Conservation (phyloP, 768 basidiomycete genomes). For the Gelatoporia subvermispora region DNA sequence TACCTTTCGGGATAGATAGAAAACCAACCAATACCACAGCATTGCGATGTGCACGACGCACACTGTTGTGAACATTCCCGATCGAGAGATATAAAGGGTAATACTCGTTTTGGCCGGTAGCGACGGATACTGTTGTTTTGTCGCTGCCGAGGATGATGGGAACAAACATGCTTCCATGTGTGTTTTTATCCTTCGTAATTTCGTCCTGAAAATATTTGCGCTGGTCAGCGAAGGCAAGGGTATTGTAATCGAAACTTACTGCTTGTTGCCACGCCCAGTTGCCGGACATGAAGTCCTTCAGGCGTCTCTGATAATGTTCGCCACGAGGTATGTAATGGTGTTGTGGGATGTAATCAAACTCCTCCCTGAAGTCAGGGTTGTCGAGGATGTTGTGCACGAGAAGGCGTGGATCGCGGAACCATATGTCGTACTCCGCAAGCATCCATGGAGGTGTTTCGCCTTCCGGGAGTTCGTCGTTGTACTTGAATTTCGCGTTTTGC, state of each 20-base stretch:
- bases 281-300: constrained; percentile 20
- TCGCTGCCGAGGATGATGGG: constrained; percentile 22
- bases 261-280: constrained; percentile 26
- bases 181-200: constrained; percentile 2
- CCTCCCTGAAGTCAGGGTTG: constrained; percentile 16
- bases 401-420: constrained; percentile 12
- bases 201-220: neutral
- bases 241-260: constrained; percentile 23
- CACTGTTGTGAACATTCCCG: constrained; percentile 18
- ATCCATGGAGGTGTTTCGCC: constrained; percentile 22
- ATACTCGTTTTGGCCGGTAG: constrained; percentile 20
- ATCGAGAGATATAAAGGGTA: constrained; percentile 22
- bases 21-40: constrained; percentile 15
- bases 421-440: constrained; percentile 20
- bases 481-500: constrained; percentile 29
- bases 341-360: constrained; percentile 17
- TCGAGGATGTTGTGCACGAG: constrained; percentile 17
- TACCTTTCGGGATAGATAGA: constrained; percentile 28
- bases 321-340: constrained; percentile 16
- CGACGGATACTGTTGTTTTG: constrained; percentile 20
- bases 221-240: neutral
- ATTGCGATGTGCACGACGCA: constrained; percentile 14
- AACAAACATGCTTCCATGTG: constrained; percentile 14
- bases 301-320: constrained; percentile 7
- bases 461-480: constrained; percentile 11